Evolutionary conservation across 2,329 filamentous ascomycete genomes (phyloP).

Genomic region (Alternaria angustiovoidea): DNA sequence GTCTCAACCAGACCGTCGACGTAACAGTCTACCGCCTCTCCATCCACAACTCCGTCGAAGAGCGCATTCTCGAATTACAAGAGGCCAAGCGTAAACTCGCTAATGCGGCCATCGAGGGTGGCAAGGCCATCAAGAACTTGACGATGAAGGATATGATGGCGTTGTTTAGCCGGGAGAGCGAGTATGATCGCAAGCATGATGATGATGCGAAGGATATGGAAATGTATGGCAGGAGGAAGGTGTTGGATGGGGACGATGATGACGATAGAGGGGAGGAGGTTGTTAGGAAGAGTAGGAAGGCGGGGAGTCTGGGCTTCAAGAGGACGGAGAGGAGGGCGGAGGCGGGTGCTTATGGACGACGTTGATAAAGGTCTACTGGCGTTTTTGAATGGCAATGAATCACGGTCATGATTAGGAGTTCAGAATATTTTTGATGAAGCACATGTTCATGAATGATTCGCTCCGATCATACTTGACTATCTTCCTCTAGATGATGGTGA

Average conservation of each 20-base stretch:
- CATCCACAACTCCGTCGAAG: slow-evolving; percentile 85
- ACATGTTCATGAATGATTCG: neutral
- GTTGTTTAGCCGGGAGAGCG: slow-evolving; percentile 79
- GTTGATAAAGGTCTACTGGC: neutral
- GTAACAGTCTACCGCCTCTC: slow-evolving; percentile 96
- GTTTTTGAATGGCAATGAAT: neutral
- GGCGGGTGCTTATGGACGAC: slow-evolving; percentile 51
- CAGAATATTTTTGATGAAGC: neutral
- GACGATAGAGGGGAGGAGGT: slow-evolving; percentile 21
- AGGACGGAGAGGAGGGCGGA: slow-evolving; percentile 38
- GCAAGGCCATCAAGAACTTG: slow-evolving; percentile 81
- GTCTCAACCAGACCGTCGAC: slow-evolving; percentile 95
- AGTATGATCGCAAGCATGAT: slow-evolving; percentile 57
- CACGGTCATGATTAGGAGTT: neutral
- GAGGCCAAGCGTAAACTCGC: slow-evolving; percentile 92
- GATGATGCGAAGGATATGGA: slow-evolving; percentile 45
- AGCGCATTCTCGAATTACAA: slow-evolving; percentile 92
- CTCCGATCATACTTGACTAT: neutral
- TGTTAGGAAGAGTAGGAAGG: slow-evolving; percentile 31
- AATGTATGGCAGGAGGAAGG: slow-evolving; percentile 47
- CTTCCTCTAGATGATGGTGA: neutral
- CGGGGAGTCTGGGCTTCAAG: slow-evolving; percentile 38
- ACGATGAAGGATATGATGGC: slow-evolving; percentile 93
- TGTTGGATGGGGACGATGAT: slow-evolving; percentile 30
- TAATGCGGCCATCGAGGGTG: slow-evolving; percentile 88